Evolutionary conservation across 2,329 filamentous ascomycete species (phyloP), one percentile per base, ranked within the genome.

Genomic region (Ophiostoma tasmaniense): DNA sequence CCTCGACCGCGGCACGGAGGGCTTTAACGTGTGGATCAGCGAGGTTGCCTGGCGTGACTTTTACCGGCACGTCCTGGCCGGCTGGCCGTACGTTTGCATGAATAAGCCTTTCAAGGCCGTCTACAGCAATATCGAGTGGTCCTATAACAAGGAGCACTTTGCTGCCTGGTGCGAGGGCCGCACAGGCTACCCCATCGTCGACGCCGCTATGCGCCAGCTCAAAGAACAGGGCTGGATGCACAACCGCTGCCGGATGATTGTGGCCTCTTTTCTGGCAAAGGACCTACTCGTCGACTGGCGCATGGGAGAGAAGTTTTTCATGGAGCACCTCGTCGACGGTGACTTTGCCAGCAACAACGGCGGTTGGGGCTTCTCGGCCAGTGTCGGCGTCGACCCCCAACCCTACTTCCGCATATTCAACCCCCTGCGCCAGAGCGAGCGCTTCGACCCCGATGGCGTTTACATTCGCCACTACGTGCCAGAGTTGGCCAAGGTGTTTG

Each of bases 381-480:
- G 76, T 10, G 79, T 81, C 22, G 78, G 75, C 4, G 76, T 75
- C 7, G 76, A 78, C 30, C 76, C 76, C 1, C 75, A 96, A 78
- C 92, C 93, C 0, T 97, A 96, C 76, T 97, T 97, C 72, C 85
- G 92, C 7, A 90, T 97, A 67, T 97, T 97, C 79, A 97, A 96
- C 74, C 93, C 93, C 0, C 76, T 92, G 62, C 79, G 91, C 22
- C 93, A 97, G 80, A 92, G 90, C 73, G 91, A 95, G 81, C 93
- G 90, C 78, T 96, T 96, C 74, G 93, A 97, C 75, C 81, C 84
- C 0, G 81, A 89, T 0, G 93, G 92, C 0, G 86, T 87, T 20
- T 97, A 94, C 76, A 96, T 97, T 69, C 84, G 90, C 50, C 87
- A 86, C 70, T 97, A 92, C 92, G 82, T 97, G 10, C 88, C 88